Percentiles rank a stretch among this genome's conserved stretches.
Conservation (phyloP, 371 early-diverging fungal genomes). For the Cokeromyces recurvatus region DNA sequence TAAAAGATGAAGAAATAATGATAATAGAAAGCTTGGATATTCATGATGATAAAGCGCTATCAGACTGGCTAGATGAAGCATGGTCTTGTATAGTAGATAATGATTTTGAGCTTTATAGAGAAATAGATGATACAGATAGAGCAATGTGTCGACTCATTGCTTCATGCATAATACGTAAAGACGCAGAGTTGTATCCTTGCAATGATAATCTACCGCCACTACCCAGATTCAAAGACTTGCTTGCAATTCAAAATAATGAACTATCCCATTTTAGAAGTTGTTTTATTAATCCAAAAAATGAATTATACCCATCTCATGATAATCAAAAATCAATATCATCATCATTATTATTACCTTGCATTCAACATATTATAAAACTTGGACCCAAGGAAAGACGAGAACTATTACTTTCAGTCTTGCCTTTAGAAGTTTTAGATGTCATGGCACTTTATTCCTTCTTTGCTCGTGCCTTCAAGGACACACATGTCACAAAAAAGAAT, state of each 20-base stretch:
- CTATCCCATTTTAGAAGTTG: conserved; percentile 15
- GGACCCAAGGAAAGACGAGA: background rate
- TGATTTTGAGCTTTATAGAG: background rate
- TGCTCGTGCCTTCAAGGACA: background rate
- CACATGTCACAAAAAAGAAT: background rate
- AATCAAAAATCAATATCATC: no score
- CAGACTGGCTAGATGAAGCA: conserved; percentile 18
- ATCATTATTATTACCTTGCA: background rate
- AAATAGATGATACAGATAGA: conserved; percentile 19
- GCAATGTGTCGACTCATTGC: conserved; percentile 36
- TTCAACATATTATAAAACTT: background rate
- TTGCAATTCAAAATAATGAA: conserved; percentile 35
- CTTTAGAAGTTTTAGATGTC: conserved; percentile 12
- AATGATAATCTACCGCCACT: background rate
- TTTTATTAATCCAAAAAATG: no score
- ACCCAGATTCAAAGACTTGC: conserved; percentile 13
- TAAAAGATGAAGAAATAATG: conserved; percentile 2
- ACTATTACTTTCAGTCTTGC: conserved; percentile 3
- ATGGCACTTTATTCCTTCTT: conserved; percentile 25
- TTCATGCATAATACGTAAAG: conserved; percentile 20
- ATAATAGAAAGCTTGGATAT: no score
- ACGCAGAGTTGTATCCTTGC: conserved; percentile 1
- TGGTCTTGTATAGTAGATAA: conserved; percentile 14
- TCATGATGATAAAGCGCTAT: conserved; percentile 4
- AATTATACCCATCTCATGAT: background rate